Evolutionary conservation across 495 filamentous ascomycete species (phyloP).

Genomic region (Hyaloscypha hepaticicola): DNA sequence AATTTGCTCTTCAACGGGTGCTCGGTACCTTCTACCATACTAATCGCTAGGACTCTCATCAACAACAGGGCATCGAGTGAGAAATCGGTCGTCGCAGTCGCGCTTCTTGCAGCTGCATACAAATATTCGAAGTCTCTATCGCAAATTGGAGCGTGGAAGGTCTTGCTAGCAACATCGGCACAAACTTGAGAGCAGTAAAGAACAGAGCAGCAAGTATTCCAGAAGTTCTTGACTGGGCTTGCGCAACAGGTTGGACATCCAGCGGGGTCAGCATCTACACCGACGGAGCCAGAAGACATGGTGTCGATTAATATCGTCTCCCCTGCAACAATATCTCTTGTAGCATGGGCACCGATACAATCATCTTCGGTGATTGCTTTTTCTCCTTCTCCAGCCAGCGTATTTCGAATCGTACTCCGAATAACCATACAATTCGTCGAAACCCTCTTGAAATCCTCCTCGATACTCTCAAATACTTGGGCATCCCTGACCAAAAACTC

Average conservation of each 20-base stretch:
- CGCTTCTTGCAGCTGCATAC: slow-evolving; percentile 9
- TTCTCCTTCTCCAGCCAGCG: background rate
- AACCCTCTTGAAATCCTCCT: slow-evolving; percentile 18
- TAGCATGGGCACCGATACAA: slow-evolving; percentile 17
- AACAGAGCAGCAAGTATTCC: slow-evolving; percentile 18
- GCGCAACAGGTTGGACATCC: slow-evolving; percentile 21
- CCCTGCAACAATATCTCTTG: slow-evolving; percentile 13
- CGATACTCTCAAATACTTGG: slow-evolving; percentile 7
- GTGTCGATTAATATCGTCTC: slow-evolving; percentile 19
- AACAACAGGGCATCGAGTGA: slow-evolving; percentile 18
- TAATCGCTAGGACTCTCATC: slow-evolving; percentile 15
- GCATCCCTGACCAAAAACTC: slow-evolving; percentile 20
- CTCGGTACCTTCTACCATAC: slow-evolving; percentile 7
- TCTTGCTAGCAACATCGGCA: slow-evolving; percentile 14
- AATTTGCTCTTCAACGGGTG: slow-evolving; percentile 17
- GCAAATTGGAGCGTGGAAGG: slow-evolving; percentile 19
- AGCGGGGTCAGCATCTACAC: slow-evolving; percentile 9
- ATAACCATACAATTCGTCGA: slow-evolving; percentile 24
- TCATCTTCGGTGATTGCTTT: slow-evolving; percentile 18
- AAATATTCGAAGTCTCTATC: slow-evolving; percentile 22
- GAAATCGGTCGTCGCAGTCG: slow-evolving; percentile 17
- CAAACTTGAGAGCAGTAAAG: slow-evolving; percentile 20
- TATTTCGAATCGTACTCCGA: slow-evolving; percentile 19
- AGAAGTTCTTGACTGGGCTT: slow-evolving; percentile 15
- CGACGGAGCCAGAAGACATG: slow-evolving; percentile 9